Evolutionary conservation across 345 rosid species (phyloP), one percentile per base, ranked within the genome.

Genomic region (Atalantia buxifolia): DNA sequence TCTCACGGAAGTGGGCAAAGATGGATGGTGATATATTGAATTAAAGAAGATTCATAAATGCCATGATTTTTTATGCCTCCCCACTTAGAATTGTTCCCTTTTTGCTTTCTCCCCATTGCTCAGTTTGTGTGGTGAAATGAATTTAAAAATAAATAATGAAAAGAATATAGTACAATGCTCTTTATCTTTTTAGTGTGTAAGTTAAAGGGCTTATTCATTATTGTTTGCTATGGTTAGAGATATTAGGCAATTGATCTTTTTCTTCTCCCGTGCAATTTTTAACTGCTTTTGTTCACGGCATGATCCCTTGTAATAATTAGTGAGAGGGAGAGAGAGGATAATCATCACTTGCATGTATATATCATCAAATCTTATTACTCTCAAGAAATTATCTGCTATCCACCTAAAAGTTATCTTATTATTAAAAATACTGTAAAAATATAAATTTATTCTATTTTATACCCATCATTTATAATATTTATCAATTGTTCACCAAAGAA

Each of bases 1-100:
- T 65, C 57, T 55, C 67, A 75, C 71, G 30, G 66, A 60, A 53
- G 81, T 74, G 80, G 74, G 63, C 31, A 57, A 57, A 59, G 31
- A 27, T 36, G 28, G 59, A 56, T 55, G 42, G 14, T 69, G 22
- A 67, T 31, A 40, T 77, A 81, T 70, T 67, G 25, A 72, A 24
- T 53, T 63, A 48, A 79, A 79, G 76, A 24, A 69, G 61, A 60
- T 56, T 77, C 48, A 68, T 48, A 76, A 40, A 73, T 45, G 73
- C 80, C 72, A 84, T 81, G 79, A 87, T 77, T 77, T 69, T 30
- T 42, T 72, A 48, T 60, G 66, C 71, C 82, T 81, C 69, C 82
- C 80, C 88, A 85, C 84, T 83, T 33, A 28, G 31, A n/a, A 50
- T 22, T 60, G 56, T 65, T 77, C 45, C 50, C 76, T 80, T 82